These are phyloP conservation scores for Lepidium aucheri DNA, from an alignment of 345 rosid species.

Conservation along the genomic window DNA sequence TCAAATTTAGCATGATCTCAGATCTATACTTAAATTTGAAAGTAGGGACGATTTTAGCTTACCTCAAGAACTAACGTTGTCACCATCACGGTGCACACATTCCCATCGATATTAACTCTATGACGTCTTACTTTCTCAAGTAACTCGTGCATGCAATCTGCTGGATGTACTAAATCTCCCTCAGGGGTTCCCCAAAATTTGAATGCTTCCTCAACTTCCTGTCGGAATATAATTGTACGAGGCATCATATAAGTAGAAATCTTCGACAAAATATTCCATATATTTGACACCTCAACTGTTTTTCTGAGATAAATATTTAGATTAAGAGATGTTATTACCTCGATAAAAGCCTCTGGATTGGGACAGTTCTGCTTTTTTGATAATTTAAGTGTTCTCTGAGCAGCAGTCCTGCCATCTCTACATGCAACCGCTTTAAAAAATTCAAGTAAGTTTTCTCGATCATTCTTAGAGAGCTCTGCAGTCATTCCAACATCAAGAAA, in stretches of 20 bases:
- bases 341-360: slow-evolving; percentile 71
- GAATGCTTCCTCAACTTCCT: slow-evolving; percentile 90
- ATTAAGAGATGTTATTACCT: slow-evolving; percentile 28
- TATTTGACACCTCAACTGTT: background rate
- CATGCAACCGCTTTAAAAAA: slow-evolving; percentile 85
- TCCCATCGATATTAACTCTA: slow-evolving; percentile 86
- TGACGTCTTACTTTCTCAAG: slow-evolving; percentile 93
- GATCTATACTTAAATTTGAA: background rate
- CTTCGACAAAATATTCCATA: background rate
- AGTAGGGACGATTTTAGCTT: slow-evolving; percentile 12
- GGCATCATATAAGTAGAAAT: background rate
- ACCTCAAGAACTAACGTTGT: slow-evolving; percentile 99
- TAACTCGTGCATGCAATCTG: slow-evolving; percentile 91
- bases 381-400: slow-evolving; percentile 58
- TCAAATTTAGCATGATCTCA: background rate
- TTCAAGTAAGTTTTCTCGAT: slow-evolving; percentile 63
- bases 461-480: slow-evolving; percentile 83
- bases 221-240: slow-evolving; percentile 13
- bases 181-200: slow-evolving; percentile 84
- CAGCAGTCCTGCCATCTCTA: slow-evolving; percentile 87
- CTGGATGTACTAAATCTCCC: slow-evolving; percentile 85
- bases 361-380: slow-evolving; percentile 87
- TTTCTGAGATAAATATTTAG: background rate
- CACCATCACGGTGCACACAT: slow-evolving; percentile 95
- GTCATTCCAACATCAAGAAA: slow-evolving; percentile 99